These are phyloP conservation scores for Ophiostoma sp. DNA, from an alignment of 2,329 filamentous ascomycete species.

Conservation along the genomic window DNA sequence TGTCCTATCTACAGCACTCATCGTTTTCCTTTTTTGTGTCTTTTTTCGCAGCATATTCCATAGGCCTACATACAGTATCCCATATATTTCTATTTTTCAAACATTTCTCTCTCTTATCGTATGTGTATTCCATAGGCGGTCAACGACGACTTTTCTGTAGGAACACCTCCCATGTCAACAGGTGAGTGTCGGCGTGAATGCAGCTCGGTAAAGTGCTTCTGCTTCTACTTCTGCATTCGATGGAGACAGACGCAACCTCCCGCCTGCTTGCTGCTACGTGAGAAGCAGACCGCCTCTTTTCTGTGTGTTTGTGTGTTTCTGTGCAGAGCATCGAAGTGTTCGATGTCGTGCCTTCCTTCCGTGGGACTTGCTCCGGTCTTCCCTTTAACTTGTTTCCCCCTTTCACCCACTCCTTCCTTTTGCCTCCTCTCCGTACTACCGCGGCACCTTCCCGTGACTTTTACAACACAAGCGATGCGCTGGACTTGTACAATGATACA, in stretches of 20 bases:
- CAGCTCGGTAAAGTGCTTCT: too few species aligned
- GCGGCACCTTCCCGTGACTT: background rate
- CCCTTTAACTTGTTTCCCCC: background rate
- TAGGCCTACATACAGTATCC: conserved; percentile 1
- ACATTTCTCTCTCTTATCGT: background rate
- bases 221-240: background rate
- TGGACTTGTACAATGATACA: background rate
- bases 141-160: background rate
- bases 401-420: background rate
- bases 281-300: background rate
- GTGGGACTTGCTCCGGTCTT: background rate
- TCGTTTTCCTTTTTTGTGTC: background rate
- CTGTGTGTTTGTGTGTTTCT: background rate
- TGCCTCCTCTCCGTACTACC: background rate
- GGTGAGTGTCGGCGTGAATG: too few species aligned
- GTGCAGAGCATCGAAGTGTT: background rate
- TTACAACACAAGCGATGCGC: background rate
- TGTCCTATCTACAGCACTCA: background rate
- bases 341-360: background rate
- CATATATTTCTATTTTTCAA: background rate
- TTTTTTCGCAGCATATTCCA: conserved; percentile 11
- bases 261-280: background rate
- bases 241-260: background rate
- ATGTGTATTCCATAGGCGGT: background rate
- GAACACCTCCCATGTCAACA: too few species aligned